Evolutionary conservation across 768 basidiomycete species (phyloP), one percentile per base, ranked within the genome.

Genomic region (Russula emetica): DNA sequence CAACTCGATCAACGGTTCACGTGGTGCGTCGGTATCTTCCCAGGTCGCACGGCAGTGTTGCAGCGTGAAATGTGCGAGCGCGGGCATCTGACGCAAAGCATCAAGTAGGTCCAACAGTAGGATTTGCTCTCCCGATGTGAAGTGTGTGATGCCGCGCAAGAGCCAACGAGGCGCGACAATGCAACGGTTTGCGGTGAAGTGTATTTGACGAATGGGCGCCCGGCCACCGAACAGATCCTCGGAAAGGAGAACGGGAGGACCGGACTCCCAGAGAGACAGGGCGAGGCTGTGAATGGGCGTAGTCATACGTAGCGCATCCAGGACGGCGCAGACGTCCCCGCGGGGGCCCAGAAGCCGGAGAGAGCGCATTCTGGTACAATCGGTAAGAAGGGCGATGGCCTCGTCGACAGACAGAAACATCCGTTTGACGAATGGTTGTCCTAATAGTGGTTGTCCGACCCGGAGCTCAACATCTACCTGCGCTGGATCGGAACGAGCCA

Each of bases 81-180:
- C 40, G 2, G 63, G 54, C 63, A 64, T 64, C 53, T 60, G 63
- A 38, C 47, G n/a, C 24, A 64, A 30, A 24, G 59, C 59, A 18
- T 50, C 38, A 11, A 64, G 49, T 18, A 64, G 63, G 30, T 16
- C 22, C 22, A 13, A 5, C 14, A 64, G 30, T 5, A 14, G 20
- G 47, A 64, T 60, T 26, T 60, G 63, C 40, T 64, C 63, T 38
- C 63, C 54, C 2, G 63, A 64, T 9, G 63, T 64, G 38, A 64
- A 64, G n/a, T 51, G 63, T 3, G 63, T 64, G 54, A 64, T 30
- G 8, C 59, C 59, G 7, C 54, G 54, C 59, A 64, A 47, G 40
- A 64, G 54, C 54, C 54, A 60, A 24, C 26, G 30, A 16, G 63
- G 63, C 10, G 59, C 38, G 30, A 60, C 32, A 20, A 64, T 45